Evolutionary conservation across 139 green algal genomes (phyloP).

Genomic region (Asterochloris erici): DNA sequence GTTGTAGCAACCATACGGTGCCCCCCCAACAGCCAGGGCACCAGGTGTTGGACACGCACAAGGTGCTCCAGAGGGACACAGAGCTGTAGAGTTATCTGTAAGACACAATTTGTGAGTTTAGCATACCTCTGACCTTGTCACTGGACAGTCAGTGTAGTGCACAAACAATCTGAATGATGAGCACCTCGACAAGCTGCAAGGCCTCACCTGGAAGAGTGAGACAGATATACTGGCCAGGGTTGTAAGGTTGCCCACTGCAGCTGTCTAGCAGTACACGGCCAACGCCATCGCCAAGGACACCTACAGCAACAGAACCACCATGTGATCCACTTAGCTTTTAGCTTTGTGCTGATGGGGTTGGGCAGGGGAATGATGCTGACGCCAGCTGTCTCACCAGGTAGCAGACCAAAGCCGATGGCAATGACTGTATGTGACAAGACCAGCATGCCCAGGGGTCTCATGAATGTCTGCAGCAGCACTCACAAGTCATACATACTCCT

Average conservation of each 20-base stretch:
- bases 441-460: too few relatives aligned
- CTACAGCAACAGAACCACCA: too few relatives aligned
- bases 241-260: background rate
- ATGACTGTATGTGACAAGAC: too few relatives aligned
- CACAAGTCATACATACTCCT: too few relatives aligned
- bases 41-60: conserved; percentile 5
- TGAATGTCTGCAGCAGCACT: too few relatives aligned
- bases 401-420: too few relatives aligned
- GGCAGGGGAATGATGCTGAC: too few relatives aligned
- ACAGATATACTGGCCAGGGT: background rate
- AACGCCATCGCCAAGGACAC: too few relatives aligned
- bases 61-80: conserved; percentile 4
- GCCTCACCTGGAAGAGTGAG: background rate
- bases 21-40: background rate
- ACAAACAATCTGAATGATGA: background rate
- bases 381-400: too few relatives aligned
- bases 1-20: conserved; percentile 1
- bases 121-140: background rate
- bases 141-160: background rate
- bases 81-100: background rate
- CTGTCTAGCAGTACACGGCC: background rate
- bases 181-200: background rate
- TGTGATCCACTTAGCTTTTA: too few relatives aligned
- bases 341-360: too few relatives aligned
- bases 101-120: background rate